Percentiles rank a stretch among this genome's conserved stretches.
Conservation (phyloP, 305 asterid genomes). For the Fraxinus sp. region DNA sequence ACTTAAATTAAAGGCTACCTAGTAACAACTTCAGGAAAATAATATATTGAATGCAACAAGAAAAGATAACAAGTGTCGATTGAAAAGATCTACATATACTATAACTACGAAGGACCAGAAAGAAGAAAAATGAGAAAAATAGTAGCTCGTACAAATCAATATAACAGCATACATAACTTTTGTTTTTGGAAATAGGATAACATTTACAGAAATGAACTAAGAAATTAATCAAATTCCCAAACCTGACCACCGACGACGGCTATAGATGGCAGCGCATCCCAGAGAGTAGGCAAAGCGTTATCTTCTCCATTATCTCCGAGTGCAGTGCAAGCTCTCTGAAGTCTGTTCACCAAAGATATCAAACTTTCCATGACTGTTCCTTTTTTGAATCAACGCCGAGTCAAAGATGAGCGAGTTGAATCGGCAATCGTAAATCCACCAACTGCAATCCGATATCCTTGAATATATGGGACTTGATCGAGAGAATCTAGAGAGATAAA, state of each 20-base stretch:
- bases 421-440: constrained; percentile 20
- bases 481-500: background rate
- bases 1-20: background rate
- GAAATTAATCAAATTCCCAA: background rate
- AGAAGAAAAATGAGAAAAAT: background rate
- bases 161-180: background rate
- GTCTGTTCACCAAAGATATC: constrained; percentile 60
- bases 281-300: constrained; percentile 70
- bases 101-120: background rate
- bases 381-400: constrained; percentile 16
- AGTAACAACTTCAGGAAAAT: background rate
- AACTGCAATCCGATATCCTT: constrained; percentile 13
- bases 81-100: background rate
- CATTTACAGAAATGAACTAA: background rate
- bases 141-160: constrained; percentile 9
- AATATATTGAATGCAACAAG: background rate
- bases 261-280: constrained; percentile 82
- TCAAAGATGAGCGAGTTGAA: constrained; percentile 27
- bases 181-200: background rate
- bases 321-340: constrained; percentile 87
- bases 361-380: constrained; percentile 57
- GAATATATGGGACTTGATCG: constrained; percentile 2
- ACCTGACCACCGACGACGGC: constrained; percentile 95
- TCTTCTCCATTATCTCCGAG: constrained; percentile 83
- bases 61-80: background rate